Base-by-base conservation (phyloP, 352 stramenopile genomes). In the Globisporangium recalcitrans region DNA sequence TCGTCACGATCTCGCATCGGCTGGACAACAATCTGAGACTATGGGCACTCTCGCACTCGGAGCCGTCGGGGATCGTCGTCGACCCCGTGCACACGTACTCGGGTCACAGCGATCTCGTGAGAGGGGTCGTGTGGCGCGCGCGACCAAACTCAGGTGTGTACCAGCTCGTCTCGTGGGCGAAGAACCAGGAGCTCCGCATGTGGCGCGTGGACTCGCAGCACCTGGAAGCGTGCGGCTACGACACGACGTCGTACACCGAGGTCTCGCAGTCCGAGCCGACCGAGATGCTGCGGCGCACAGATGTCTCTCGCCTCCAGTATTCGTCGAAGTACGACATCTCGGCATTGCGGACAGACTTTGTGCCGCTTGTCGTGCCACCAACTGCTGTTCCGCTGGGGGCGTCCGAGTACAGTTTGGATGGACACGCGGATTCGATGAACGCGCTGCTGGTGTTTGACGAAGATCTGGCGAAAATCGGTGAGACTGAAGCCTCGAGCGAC, bases 131-230 rank as follows among this genome's bases (percentile, higher is more conserved):
- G 38, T 92, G 82, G 82, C 76, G 85, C 52, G 65, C 77, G 55
- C 63, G 70, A 16, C 66, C 73, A 1, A 70, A 68, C n/a, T 69
- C 63, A 2, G 74, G 58, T 34, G 63, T 75, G 5, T 93, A 81
- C 19, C 85, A 92, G 64, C 61, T 92, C 13, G 75, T 94, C 11
- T 91, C 85, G 21, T 94, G 82, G 82, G 75, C 78, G 0, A 91
- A 94, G 73, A 82, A 89, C 57, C 83, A 94, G 53, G 80, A 92
- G 26, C 62, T 94, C 5, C 78, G 82, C 3, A 60, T 94, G 63
- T 92, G 82, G 85, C 72, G 75, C 31, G 64, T 93, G 14, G 82
- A 95, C 51, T 54, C 73, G 14, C 73, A 78, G 34, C 80, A 88
- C 31, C 58, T 91, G 24, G 75, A 88, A 32, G 81, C 78, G 0